phyloP scores from a whole-genome alignment of 2,329 filamentous ascomycete species.

The Dactylonectria estremocensis region DNA sequence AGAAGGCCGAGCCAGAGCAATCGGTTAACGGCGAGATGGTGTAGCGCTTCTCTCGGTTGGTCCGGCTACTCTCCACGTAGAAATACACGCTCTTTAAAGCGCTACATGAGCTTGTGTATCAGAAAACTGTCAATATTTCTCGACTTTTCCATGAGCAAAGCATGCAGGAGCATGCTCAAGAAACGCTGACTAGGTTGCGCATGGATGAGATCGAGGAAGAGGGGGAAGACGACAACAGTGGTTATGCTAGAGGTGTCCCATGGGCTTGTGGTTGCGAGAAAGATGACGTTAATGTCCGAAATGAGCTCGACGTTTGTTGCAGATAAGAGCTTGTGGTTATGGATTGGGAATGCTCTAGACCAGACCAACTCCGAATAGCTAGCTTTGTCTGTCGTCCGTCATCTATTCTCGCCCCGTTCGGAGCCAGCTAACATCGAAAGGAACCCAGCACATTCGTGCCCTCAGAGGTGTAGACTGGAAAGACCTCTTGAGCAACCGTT shows the following conservation, averaged over 20 bases:
- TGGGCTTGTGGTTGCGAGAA: constrained; percentile 18
- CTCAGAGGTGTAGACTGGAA: no score
- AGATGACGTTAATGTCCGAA: constrained; percentile 18
- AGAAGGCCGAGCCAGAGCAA: constrained; percentile 7
- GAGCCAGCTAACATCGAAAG: no score
- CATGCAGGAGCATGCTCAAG: constrained; percentile 14
- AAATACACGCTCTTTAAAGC: constrained; percentile 37
- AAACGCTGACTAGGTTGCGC: constrained; percentile 25
- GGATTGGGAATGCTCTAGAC: constrained; percentile 14
- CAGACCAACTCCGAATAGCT: constrained; percentile 1
- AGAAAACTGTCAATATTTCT: constrained; percentile 25
- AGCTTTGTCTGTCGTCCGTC: neutral
- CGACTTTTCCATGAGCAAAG: constrained; percentile 32
- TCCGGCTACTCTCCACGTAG: constrained; percentile 40
- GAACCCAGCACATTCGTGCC: no score
- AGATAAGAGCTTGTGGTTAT: constrained; percentile 16
- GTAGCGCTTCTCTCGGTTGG: constrained; percentile 40
- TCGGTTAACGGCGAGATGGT: constrained; percentile 35
- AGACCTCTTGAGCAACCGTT: no score
- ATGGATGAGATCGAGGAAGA: constrained; percentile 35
- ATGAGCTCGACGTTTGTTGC: constrained; percentile 20
- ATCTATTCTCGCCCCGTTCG: no score
- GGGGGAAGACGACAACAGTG: constrained; percentile 1
- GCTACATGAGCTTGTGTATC: constrained; percentile 35
- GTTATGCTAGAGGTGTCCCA: neutral